Base-by-base conservation (phyloP, 768 basidiomycete species). In the Pilatotrama ljubarskyi region DNA sequence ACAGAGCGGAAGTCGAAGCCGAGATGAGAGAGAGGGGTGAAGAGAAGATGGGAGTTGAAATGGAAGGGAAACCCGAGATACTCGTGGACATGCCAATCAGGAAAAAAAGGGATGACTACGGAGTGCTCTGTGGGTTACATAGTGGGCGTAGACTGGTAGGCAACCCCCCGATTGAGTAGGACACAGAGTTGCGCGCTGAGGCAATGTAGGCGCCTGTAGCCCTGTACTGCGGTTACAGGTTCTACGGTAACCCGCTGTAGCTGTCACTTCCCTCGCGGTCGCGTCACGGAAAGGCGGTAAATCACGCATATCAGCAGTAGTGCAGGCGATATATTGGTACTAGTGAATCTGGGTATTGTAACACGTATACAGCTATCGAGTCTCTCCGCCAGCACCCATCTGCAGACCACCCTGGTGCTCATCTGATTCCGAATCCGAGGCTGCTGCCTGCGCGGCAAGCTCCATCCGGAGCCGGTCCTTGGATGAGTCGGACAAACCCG, bases 81-180 rank as follows among this genome's bases (percentile, higher is more conserved):
- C 5, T 43, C 42, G 10, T 20, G 42, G 9, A 43, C 42, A 5
- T 20, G 15, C n/a, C n/a, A n/a, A 55, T 55, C 54, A 55, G 54
- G 54, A 55, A 55, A 55, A 55, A 55, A 36, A 1, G 32, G 35
- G 44, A 46, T 38, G 29, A 5, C 44, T 55, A 55, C 24, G 26
- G 5, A 2, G 53, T 2, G 3, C 32, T 5, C 29, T n/a, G 26
- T 54, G 5, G 41, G 18, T 36, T 38, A 37, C 6, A 11, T 51
- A 38, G 14, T 1, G 4, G 2, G 4, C 13, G 38, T 51, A 20
- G 36, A 10, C 6, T 13, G 5, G 29, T 40, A 48, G 47, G 15
- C 47, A 48, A 29, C 47, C 47, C 47, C 47, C 47, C 26, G 2
- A 10, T 25, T 26, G 8, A 42, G 41, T 53, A 37, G 8, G 9